These are phyloP conservation scores for Polytolypa hystricis DNA, from an alignment of 2,329 filamentous ascomycete genomes.

Conservation along the genomic window DNA sequence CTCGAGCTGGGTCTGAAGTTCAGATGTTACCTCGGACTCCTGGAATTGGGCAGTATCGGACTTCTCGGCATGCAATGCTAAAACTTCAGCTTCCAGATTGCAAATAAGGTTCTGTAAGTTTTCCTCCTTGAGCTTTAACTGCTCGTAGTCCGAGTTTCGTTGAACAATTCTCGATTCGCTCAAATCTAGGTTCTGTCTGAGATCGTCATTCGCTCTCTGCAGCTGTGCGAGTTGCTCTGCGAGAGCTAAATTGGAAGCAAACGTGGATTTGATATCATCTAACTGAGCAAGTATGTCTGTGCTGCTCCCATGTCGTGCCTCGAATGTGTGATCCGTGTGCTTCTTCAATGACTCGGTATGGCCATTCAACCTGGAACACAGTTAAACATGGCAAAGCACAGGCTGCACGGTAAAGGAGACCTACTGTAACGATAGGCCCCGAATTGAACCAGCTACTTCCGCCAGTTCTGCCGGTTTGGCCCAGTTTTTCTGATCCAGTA, in stretches of 20 bases:
- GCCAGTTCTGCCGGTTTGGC: conserved; percentile 4
- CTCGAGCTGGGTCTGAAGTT: conserved; percentile 19
- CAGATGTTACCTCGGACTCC: conserved; percentile 15
- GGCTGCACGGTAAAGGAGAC: conserved; percentile 9
- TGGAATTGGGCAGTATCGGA: conserved; percentile 5
- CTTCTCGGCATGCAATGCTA: conserved; percentile 14
- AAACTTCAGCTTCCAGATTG: conserved; percentile 17
- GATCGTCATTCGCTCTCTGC: conserved; percentile 10
- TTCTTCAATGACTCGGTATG: conserved; percentile 11
- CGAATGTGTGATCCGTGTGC: conserved; percentile 11
- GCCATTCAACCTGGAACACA: conserved; percentile 14
- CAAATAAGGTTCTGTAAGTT: conserved; percentile 22
- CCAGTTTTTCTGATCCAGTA: conserved; percentile 1
- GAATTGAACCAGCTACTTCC: conserved; percentile 7
- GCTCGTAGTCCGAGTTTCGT: conserved; percentile 3
- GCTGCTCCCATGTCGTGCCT: conserved; percentile 10
- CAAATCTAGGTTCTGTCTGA: conserved; percentile 14
- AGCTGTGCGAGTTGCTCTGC: conserved; percentile 16
- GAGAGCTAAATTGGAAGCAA: conserved; percentile 14
- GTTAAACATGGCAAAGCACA: no score
- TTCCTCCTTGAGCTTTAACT: conserved; percentile 10
- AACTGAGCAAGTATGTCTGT: conserved; percentile 15
- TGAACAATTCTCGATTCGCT: conserved; percentile 13
- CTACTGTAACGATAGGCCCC: conserved; percentile 17
- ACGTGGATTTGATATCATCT: conserved; percentile 10